Evolutionary conservation across 2,329 filamentous ascomycete species (phyloP).

Genomic region (Metarhizium album): DNA sequence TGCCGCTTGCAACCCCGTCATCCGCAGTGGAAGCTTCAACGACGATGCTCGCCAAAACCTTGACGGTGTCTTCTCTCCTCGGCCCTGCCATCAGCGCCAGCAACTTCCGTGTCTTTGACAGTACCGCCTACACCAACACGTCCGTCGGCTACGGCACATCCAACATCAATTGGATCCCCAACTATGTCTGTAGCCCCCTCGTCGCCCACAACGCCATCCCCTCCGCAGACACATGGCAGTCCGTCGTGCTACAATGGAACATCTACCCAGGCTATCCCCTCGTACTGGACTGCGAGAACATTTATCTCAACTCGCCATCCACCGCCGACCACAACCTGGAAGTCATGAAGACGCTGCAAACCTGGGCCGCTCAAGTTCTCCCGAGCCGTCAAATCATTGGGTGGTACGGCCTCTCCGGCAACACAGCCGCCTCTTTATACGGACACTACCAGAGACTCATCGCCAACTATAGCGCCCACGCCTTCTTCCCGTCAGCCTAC

Average conservation of each 20-base stretch:
- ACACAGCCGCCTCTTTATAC: neutral
- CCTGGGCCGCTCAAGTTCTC: constrained; percentile 6
- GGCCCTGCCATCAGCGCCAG: neutral
- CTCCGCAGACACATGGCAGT: constrained; percentile 1
- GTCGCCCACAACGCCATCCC: constrained; percentile 1
- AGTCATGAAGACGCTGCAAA: constrained; percentile 5
- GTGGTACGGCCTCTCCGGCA: constrained; percentile 6
- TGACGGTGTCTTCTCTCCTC: neutral
- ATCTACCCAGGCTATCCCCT: constrained; percentile 1
- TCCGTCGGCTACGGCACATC: constrained; percentile 5
- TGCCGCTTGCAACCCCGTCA: neutral
- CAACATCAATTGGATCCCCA: constrained; percentile 6
- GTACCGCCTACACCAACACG: constrained; percentile 5
- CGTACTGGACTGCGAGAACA: constrained; percentile 6
- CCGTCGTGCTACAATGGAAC: constrained; percentile 5
- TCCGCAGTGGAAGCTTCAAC: neutral
- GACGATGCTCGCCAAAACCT: neutral
- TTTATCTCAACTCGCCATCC: constrained; percentile 2
- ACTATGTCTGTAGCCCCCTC: constrained; percentile 4
- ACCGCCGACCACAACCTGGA: constrained; percentile 3
- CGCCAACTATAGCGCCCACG: constrained; percentile 4
- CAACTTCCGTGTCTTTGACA: constrained; percentile 6
- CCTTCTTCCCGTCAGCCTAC: constrained; percentile 6
- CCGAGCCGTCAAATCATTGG: constrained; percentile 5
- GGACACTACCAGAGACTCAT: constrained; percentile 4